Percentiles rank a stretch among this genome's conserved stretches.
phyloP scores from a whole-genome alignment of 108 stramenopile species.

The Conticribra guillardii region DNA sequence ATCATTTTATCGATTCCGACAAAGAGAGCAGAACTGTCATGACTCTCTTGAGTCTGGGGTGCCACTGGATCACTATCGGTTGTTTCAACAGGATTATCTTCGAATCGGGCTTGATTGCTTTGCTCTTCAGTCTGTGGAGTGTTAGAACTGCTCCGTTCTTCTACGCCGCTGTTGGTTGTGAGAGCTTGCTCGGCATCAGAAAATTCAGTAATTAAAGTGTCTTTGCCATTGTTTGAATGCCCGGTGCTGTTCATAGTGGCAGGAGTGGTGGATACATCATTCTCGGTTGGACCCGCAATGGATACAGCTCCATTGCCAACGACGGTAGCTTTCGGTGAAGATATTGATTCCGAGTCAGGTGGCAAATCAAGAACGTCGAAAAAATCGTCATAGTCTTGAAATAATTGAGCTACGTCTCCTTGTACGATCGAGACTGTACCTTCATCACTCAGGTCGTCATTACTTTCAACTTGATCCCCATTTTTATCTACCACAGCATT shows the following conservation, averaged over 20 bases:
- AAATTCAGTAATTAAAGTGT: no score
- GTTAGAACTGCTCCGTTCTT: no score
- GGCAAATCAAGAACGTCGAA: conserved; percentile 24
- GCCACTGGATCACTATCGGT: background rate
- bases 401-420: conserved; percentile 22
- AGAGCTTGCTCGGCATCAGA: no score
- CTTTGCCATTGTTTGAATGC: no score
- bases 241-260: no score
- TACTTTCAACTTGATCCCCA: background rate
- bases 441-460: no score
- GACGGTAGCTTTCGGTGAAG: background rate
- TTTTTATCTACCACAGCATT: background rate
- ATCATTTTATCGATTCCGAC: conserved; percentile 29
- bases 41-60: background rate
- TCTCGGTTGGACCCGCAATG: background rate
- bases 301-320: background rate
- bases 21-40: background rate
- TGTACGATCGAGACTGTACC: background rate
- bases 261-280: no score
- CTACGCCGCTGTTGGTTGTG: no score
- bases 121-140: no score
- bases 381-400: conserved; percentile 11
- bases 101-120: no score
- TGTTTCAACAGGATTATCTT: background rate
- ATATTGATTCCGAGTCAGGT: background rate